phyloP scores from a whole-genome alignment of 148 eudicot species.

The Tetragonia tetragonoides region DNA sequence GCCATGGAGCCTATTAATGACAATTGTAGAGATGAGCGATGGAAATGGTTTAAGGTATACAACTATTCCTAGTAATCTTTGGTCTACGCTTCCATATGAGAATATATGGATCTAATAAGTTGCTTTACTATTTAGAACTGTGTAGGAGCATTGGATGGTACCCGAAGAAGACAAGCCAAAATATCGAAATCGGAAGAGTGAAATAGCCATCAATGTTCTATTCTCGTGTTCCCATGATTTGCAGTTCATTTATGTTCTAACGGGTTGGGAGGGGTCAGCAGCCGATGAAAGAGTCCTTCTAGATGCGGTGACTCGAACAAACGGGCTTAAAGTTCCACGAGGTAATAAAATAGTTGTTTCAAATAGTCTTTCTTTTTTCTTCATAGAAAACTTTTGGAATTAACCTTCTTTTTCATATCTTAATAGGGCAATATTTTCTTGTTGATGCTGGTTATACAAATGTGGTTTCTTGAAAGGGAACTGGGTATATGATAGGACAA shows the following conservation, averaged over 20 bases:
- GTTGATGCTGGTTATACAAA: too few species aligned
- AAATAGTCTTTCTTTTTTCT: too few species aligned
- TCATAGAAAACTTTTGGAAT: too few species aligned
- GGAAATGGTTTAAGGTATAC: neutral
- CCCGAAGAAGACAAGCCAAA: too few species aligned
- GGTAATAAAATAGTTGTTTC: neutral
- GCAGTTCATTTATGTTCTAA: neutral
- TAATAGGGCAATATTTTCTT: too few species aligned
- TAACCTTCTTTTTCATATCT: too few species aligned
- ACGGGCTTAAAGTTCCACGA: neutral
- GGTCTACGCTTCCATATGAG: too few species aligned
- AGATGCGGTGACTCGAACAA: neutral
- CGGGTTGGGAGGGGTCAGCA: constrained; percentile 8
- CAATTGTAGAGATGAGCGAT: neutral
- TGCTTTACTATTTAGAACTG: too few species aligned
- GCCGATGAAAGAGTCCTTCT: constrained; percentile 4
- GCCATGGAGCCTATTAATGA: neutral
- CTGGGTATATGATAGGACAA: too few species aligned
- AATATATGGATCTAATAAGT: too few species aligned
- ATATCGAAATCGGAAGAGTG: neutral
- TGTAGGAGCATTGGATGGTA: too few species aligned
- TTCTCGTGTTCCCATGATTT: neutral
- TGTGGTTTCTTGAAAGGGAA: too few species aligned
- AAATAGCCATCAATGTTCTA: neutral
- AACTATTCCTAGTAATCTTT: neutral